A percentile compares a stretch with the other conserved stretches of the same genome.
These are phyloP conservation scores for Loxodes magnus DNA, from an alignment of 73 alveolate genomes.

Conservation along the genomic window DNA sequence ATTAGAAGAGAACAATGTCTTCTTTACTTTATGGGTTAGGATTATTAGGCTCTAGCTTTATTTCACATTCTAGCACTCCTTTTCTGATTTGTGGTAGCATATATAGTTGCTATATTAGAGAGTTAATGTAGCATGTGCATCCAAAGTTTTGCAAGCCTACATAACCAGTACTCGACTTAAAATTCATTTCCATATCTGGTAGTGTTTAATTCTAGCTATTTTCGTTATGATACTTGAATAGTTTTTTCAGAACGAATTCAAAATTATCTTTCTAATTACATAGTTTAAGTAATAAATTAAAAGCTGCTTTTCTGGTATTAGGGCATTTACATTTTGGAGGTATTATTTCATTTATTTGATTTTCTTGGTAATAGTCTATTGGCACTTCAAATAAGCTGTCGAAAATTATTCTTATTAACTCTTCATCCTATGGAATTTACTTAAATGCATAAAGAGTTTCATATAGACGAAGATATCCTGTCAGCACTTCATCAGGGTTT, in stretches of 20 bases:
- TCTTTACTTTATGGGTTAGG: constrained; percentile 22
- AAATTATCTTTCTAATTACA: no score
- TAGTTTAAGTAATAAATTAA: background rate
- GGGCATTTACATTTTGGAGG: constrained; percentile 4
- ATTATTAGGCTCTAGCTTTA: constrained; percentile 21
- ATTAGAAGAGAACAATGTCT: constrained; percentile 58
- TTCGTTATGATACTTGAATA: background rate
- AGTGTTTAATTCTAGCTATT: background rate
- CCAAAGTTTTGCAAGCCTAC: constrained; percentile 89
- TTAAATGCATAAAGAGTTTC: constrained; percentile 27
- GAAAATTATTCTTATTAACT: background rate
- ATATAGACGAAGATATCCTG: constrained; percentile 35
- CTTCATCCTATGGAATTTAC: background rate
- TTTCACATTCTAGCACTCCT: constrained; percentile 43
- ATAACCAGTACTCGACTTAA: constrained; percentile 50
- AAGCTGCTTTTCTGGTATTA: constrained; percentile 6
- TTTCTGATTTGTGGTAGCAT: constrained; percentile 75
- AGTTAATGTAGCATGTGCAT: constrained; percentile 91
- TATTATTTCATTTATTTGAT: background rate
- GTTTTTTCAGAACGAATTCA: background rate
- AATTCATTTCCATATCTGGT: constrained; percentile 16
- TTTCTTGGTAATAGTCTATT: background rate
- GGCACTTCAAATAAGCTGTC: background rate
- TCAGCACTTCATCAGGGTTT: constrained; percentile 32
- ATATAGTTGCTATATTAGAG: constrained; percentile 79